Conservation (phyloP, 768 basidiomycete species). For the Tephrocybe sp. region DNA sequence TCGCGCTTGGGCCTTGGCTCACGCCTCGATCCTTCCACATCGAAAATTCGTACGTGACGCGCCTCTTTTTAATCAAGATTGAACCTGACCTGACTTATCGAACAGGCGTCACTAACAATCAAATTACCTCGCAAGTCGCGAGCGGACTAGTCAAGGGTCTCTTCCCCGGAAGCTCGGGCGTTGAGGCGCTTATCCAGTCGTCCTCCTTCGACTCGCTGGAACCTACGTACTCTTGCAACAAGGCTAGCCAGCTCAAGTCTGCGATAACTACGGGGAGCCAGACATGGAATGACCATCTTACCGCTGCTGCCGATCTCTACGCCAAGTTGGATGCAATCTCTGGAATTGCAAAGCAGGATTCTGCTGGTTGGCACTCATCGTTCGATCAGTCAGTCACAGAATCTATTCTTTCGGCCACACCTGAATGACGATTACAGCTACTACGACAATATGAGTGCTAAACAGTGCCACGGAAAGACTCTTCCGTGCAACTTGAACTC, state of each 20-base stretch:
- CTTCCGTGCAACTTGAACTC: conserved; percentile 46
- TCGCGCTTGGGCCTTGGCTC: conserved; percentile 34
- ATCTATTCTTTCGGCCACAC: not conserved
- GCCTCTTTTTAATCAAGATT: not conserved
- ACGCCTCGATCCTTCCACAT: conserved; percentile 28
- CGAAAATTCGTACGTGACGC: conserved; percentile 34
- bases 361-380: conserved; percentile 45
- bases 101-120: conserved; percentile 49
- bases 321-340: conserved; percentile 41
- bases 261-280: conserved; percentile 38
- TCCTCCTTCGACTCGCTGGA: conserved; percentile 45
- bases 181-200: conserved; percentile 37
- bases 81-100: not conserved
- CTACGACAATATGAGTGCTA: conserved; percentile 50
- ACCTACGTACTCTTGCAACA: conserved; percentile 41
- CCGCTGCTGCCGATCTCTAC: conserved; percentile 35
- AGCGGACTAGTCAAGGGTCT: conserved; percentile 43
- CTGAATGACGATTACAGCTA: conserved; percentile 29
- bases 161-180: conserved; percentile 35
- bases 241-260: conserved; percentile 30
- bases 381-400: conserved; percentile 44
- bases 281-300: conserved; percentile 43
- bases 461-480: conserved; percentile 44
- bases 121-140: conserved; percentile 51
- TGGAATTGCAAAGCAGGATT: conserved; percentile 36